A percentile compares a stretch with the other conserved stretches of the same genome.
These are phyloP conservation scores for Xylariaceae sp. DNA, from an alignment of 2,329 filamentous ascomycete genomes.

Conservation along the genomic window DNA sequence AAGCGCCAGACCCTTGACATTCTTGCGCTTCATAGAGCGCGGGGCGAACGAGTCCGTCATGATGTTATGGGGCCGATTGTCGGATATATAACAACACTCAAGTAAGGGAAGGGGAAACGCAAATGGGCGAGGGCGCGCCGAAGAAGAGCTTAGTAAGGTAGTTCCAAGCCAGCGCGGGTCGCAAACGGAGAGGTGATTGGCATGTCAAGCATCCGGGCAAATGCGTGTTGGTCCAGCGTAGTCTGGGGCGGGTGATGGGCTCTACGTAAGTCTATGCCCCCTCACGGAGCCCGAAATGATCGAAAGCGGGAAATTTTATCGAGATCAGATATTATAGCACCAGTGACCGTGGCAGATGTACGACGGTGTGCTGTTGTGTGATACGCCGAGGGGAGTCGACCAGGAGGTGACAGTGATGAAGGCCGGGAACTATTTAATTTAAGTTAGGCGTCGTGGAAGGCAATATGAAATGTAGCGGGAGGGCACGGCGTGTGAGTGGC, in stretches of 20 bases:
- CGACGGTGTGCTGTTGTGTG: conserved; percentile 11
- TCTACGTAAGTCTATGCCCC: conserved; percentile 22
- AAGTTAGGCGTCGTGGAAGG: conserved; percentile 24
- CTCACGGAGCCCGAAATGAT: conserved; percentile 27
- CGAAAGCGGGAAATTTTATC: conserved; percentile 16
- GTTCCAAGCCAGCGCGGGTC: conserved; percentile 12
- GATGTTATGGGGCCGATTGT: conserved; percentile 27
- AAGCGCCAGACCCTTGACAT: conserved; percentile 92
- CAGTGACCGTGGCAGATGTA: conserved; percentile 10
- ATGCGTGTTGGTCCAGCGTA: conserved; percentile 6
- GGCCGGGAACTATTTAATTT: conserved; percentile 14
- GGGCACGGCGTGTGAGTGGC: conserved; percentile 8
- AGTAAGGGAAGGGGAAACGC: neutral
- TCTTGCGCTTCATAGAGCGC: conserved; percentile 97
- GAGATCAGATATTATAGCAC: conserved; percentile 16
- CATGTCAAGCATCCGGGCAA: conserved; percentile 18
- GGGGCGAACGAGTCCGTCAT: conserved; percentile 68
- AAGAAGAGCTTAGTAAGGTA: conserved; percentile 7
- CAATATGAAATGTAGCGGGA: conserved; percentile 21
- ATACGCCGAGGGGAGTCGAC: conserved; percentile 11
- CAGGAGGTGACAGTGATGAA: conserved; percentile 10
- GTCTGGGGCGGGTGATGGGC: conserved; percentile 7
- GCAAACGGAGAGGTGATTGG: conserved; percentile 10
- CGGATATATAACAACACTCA: conserved; percentile 7
- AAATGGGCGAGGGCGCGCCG: neutral